Evolutionary conservation across 768 basidiomycete species (phyloP).

Genomic region (Boletus vinaceobasis): DNA sequence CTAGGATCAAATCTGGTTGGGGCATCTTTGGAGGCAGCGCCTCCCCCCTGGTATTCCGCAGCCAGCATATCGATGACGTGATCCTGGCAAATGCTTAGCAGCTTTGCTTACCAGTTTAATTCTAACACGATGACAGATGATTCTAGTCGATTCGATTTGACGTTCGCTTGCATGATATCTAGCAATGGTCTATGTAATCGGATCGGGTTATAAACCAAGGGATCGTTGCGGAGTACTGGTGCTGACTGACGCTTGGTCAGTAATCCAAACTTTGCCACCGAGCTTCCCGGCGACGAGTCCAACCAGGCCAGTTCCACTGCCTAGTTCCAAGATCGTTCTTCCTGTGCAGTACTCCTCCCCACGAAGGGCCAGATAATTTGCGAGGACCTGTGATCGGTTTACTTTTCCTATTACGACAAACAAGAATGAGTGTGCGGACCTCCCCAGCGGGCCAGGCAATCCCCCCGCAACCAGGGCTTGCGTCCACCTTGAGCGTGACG

Average conservation of each 20-base stretch:
- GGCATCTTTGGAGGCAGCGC: conserved; percentile 45
- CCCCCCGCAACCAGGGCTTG: conserved; percentile 87
- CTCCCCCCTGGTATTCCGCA: conserved; percentile 54
- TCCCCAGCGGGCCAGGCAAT: conserved; percentile 91
- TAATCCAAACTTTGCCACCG: conserved; percentile 70
- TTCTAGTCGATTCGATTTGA: conserved; percentile 58
- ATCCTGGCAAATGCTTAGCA: background rate
- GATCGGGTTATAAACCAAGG: conserved; percentile 8
- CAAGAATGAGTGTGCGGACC: conserved; percentile 41
- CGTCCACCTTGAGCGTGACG: conserved; percentile 62
- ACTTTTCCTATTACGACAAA: background rate
- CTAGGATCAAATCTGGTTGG: conserved; percentile 69
- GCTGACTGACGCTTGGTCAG: conserved; percentile 81
- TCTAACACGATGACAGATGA: conserved; percentile 57
- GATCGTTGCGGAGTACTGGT: conserved; percentile 12
- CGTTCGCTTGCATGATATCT: conserved; percentile 74
- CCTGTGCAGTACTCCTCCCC: conserved; percentile 47
- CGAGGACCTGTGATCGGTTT: conserved; percentile 56
- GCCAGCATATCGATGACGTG: conserved; percentile 1
- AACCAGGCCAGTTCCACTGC: conserved; percentile 91
- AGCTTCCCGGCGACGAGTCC: conserved; percentile 76
- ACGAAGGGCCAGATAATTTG: conserved; percentile 65
- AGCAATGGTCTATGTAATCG: conserved; percentile 59
- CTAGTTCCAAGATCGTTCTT: conserved; percentile 74
- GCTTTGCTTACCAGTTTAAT: conserved; percentile 69